Base-by-base conservation (phyloP, 2,329 filamentous ascomycete species). In the Clathrospora elynae region DNA sequence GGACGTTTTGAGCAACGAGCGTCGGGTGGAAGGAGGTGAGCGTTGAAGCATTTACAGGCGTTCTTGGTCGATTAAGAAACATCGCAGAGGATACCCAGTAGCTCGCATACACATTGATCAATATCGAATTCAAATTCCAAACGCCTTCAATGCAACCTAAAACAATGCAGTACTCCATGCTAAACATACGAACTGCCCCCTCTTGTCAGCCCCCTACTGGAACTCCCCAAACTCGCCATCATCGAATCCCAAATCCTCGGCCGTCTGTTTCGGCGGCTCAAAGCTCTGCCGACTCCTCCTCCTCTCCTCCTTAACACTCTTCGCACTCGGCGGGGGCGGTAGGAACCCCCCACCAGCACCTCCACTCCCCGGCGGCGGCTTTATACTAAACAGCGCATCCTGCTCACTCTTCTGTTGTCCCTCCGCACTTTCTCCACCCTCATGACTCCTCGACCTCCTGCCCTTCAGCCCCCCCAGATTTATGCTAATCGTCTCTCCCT, bases 181-280 rank as follows among this genome's bases (percentile, higher is more conserved):
- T 51, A 47, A 51, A 49, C 47, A 43, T 34, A 32, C 30, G 37
- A 32, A 36, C 25, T 34, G 24, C 18, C 42, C 20, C 31, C 32
- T 31, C 35, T 33, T 31, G 9, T n/a, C 22, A 7, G 9, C n/a
- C 12, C 33, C 12, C 57, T 60, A 80, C 61, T 80, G 77, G 73
- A 95, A 95, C 71, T 95, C 89, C 13, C 88, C 89, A 79, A 90
- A 91, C 63, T 92, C 86, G 1, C 89, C 90, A 66, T 95, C 88
- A 61, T 95, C 89, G 59, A 93, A 93, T 0, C 88, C 88, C 53
- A 92, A 62, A 45, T 90, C 84, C 62, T 84, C 67, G 11, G 75
- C 74, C 26, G 70, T 71, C 38, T 59, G 59, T 16, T 51, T 53
- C 2, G 44, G 39, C 32, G 49, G 46, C 20, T 70, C 66, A 34